Base-by-base conservation (phyloP, 2,329 filamentous ascomycete genomes). In the Stachybotrys chlorohalonatus region DNA sequence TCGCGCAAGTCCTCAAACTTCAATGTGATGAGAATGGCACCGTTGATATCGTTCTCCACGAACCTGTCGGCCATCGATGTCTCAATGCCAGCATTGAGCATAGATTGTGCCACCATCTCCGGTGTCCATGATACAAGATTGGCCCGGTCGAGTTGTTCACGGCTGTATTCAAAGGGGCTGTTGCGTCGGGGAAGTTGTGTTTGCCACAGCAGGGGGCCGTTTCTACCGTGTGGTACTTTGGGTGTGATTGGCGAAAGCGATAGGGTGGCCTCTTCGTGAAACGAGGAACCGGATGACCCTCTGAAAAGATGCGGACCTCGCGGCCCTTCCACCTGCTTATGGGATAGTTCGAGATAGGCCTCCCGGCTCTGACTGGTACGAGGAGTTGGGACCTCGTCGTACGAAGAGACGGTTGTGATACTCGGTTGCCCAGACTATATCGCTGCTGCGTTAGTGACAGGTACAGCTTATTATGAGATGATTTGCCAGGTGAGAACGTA, bases 1-100 rank as follows among this genome's bases (percentile, higher is more conserved):
- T 94, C 89, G 68, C 87, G 87, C 55, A 94, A 74, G 63, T 94
- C 92, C 59, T 95, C 90, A 62, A 93, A 92, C 66, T 95, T 91
- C 48, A 99, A 75, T n/a, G 93, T 91, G 53, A 95, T 84, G 17
- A 97, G 75, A 54, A 97, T 89, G 5, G 84, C 80, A 13, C 93
- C 93, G 31, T 87, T 90, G 68, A 99, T 96, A 66, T 99, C 93
- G 69, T 99, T 95, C 63, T 87, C 82, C 58, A 92, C 80, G 64
- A 99, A 96, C 62, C 87, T 89, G 64, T 95, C 86, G 11, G 94
- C 86, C 52, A 93, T 79, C 7, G 79, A 74, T 52, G 83, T 74
- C 67, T 96, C 92, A 66, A 95, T 85, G 62, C 89, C 90, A 49
- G 85, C 83, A 68, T 90, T 83, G 64, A 86, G 82, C 90, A 96